Evolutionary conservation across 192 early-diverging fungal species (phyloP).

Genomic region (Linnemannia hyalina): DNA sequence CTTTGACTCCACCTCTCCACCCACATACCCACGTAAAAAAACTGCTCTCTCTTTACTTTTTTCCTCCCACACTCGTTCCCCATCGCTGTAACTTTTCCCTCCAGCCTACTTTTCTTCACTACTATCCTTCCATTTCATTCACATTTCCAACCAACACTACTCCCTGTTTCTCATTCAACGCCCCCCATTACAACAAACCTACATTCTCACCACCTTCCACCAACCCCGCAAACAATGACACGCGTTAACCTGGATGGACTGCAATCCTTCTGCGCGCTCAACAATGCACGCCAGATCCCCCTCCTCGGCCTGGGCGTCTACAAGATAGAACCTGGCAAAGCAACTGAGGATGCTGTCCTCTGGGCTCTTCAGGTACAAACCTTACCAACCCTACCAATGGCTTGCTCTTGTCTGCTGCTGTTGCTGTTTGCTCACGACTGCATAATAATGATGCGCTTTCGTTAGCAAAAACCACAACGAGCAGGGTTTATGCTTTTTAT

Average conservation of each 20-base stretch:
- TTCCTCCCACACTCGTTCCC: neutral
- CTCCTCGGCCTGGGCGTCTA: constrained; percentile 61
- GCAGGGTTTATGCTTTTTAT: neutral
- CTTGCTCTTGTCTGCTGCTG: neutral
- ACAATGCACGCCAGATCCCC: constrained; percentile 35
- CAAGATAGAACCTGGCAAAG: constrained; percentile 49
- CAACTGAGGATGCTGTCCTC: constrained; percentile 56
- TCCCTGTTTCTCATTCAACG: neutral
- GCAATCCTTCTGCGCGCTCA: constrained; percentile 37
- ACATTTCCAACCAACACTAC: neutral
- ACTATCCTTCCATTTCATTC: neutral
- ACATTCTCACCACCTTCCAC: neutral
- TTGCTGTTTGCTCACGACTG: constrained; percentile 11
- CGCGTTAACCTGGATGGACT: constrained; percentile 31
- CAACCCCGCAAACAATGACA: constrained; percentile 8
- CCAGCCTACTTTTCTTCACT: neutral
- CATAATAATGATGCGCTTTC: neutral
- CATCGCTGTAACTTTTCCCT: neutral
- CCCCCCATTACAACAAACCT: neutral
- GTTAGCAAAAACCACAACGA: neutral
- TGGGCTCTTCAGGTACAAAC: constrained; percentile 57
- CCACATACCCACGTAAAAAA: neutral
- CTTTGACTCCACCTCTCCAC: neutral
- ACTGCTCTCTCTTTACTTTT: neutral
- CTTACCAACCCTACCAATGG: neutral